Evolutionary conservation across 371 early-diverging fungal species (phyloP).

Genomic region (Batkoa obscura): DNA sequence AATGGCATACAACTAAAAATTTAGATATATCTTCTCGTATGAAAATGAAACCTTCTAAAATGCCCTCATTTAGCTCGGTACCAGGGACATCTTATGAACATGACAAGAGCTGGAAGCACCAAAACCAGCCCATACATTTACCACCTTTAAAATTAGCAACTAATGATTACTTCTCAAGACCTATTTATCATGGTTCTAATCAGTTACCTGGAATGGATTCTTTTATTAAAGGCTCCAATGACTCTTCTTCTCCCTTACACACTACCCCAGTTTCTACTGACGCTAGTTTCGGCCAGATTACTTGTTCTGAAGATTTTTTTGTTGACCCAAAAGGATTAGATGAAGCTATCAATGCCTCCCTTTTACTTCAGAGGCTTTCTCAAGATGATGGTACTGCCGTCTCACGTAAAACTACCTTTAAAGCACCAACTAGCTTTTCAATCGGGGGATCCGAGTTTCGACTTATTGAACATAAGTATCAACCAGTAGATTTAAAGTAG

Average conservation of each 20-base stretch:
- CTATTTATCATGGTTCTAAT: too few relatives aligned
- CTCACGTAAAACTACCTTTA: neutral
- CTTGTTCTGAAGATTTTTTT: constrained; percentile 9
- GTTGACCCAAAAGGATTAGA: constrained; percentile 17
- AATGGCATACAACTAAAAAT: neutral
- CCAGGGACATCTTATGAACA: neutral
- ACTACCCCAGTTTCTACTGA: constrained; percentile 2
- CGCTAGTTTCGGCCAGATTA: too few relatives aligned
- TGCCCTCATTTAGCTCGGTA: neutral
- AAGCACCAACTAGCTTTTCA: neutral
- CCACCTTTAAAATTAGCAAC: constrained; percentile 6
- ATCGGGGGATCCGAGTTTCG: neutral
- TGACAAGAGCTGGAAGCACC: too few relatives aligned
- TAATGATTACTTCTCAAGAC: too few relatives aligned
- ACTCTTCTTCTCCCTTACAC: constrained; percentile 5
- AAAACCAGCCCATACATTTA: too few relatives aligned
- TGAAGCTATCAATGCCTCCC: constrained; percentile 31
- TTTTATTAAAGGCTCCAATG: constrained; percentile 8
- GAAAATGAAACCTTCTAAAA: neutral
- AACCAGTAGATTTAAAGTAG: neutral
- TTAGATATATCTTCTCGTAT: too few relatives aligned
- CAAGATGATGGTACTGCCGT: constrained; percentile 21
- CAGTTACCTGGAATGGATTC: neutral
- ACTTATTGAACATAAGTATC: neutral
- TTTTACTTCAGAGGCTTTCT: constrained; percentile 27